Percentiles rank a stretch among this genome's conserved stretches.
Conservation (phyloP, 1,284 basidiomycete genomes). For the Ganoderma multipileum region DNA sequence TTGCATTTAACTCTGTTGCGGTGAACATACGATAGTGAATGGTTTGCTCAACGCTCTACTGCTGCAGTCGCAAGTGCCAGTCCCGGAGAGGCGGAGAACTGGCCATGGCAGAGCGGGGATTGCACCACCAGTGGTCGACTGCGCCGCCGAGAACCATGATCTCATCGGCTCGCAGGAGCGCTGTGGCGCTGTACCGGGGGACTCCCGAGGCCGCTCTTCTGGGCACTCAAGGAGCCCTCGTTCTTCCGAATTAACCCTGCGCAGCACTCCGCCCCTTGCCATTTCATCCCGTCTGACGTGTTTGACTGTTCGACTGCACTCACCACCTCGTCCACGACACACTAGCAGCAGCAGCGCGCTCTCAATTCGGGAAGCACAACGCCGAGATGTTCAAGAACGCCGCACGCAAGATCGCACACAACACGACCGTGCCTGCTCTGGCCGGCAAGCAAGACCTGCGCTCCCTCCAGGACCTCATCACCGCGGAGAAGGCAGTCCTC, state of each 20-base stretch:
- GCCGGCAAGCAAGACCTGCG: conserved; percentile 85
- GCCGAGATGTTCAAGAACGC: conserved; percentile 73
- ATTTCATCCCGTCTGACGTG: not conserved
- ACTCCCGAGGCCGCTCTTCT: not conserved
- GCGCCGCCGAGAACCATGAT: too few species aligned
- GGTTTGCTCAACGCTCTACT: too few species aligned
- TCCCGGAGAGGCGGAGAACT: too few species aligned
- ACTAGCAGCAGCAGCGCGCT: not conserved
- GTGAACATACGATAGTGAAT: too few species aligned
- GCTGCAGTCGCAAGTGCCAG: too few species aligned
- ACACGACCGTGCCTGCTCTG: conserved; percentile 79
- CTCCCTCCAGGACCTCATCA: conserved; percentile 88
- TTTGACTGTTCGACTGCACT: not conserved
- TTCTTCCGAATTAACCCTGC: conserved; percentile 4
- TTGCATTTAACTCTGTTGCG: too few species aligned
- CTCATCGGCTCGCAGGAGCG: too few species aligned
- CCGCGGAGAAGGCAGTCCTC: conserved; percentile 86
- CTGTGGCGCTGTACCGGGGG: not conserved
- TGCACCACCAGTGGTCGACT: not conserved
- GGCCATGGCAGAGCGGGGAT: not conserved
- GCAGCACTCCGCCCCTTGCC: not conserved
- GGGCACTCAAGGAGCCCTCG: not conserved
- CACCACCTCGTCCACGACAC: not conserved
- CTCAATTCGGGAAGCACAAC: not conserved
- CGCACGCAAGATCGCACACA: conserved; percentile 84